Conservation (phyloP, 2,329 filamentous ascomycete species). For the Boeremia exigua region DNA sequence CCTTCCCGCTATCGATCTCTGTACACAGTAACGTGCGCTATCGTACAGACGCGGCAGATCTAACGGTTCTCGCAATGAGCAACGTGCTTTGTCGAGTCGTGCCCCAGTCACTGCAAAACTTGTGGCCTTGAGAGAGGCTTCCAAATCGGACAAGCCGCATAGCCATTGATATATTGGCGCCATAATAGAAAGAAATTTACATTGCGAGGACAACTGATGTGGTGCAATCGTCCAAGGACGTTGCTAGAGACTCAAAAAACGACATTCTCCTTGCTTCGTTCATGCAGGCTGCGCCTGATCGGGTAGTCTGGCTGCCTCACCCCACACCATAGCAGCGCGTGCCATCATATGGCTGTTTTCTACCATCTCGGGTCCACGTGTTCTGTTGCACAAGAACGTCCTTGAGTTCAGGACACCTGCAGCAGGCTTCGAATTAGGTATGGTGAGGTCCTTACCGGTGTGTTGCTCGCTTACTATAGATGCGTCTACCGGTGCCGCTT, state of each 20-base stretch:
- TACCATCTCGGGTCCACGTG: conserved; percentile 27
- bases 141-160: background rate
- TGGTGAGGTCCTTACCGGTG: conserved; percentile 15
- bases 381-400: conserved; percentile 29
- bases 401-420: conserved; percentile 26
- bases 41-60: background rate
- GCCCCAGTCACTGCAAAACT: background rate
- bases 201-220: background rate
- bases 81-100: background rate
- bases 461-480: conserved; percentile 8
- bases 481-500: background rate
- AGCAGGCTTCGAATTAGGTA: conserved; percentile 24
- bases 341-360: conserved; percentile 13
- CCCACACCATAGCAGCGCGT: conserved; percentile 26
- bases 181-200: background rate
- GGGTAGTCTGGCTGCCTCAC: conserved; percentile 1
- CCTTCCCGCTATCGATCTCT: background rate
- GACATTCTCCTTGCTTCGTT: conserved; percentile 1
- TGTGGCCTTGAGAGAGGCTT: background rate
- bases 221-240: background rate
- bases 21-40: background rate
- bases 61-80: background rate
- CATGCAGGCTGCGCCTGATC: conserved; percentile 9
- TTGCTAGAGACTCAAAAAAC: background rate
- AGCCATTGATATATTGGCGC: background rate